Evolutionary conservation across 2,329 filamentous ascomycete species (phyloP), one percentile per base, ranked within the genome.

Genomic region (Orbilia oligospora): DNA sequence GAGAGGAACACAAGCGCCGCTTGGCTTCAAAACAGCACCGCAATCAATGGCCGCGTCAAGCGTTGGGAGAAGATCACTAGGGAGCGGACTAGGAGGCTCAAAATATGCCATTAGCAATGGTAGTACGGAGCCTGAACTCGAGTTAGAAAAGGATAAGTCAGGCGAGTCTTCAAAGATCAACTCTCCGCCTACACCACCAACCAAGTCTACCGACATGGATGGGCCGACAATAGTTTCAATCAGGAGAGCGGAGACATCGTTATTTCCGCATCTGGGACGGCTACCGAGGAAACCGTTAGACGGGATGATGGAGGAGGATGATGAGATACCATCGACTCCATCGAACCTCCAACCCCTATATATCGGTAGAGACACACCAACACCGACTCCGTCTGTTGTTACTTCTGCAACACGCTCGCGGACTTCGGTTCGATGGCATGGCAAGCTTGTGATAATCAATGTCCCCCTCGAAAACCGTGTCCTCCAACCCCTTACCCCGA

Each of bases 401-500:
- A 69, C 68, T 6, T 78, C 76, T 16, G 36, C 69, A n/a, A 70
- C 65, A 38, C 64, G 75, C 16, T 79, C 76, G 51, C 79, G 61
- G 27, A 80, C 81, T 27, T 81, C 77, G 12, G 61, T 80, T 16
- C 81, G 77, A 53, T 82, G 81, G 76, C 80, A 81, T 36, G 72
- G 77, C 41, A 80, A 79, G 20, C 80, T 69, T 27, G 80, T 82
- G 16, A 48, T 81, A n/a, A 82, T 82, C 22, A 76, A 81, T 22
- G 80, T 82, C 46, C 81, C 81, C 20, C 56, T 72, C 4, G 80
- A 82, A 55, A 79, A 56, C 49, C 77, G 77, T 46, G 79, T 68
- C 58, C 66, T 80, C 5, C 44, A 80, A 51, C 90, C 90, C 3
- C 85, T 92, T 56, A 86, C 85, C 3, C 84, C 87, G 41, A 84